These are phyloP conservation scores for Rhizopogon sp. DNA, from an alignment of 768 basidiomycete genomes.

Conservation along the genomic window DNA sequence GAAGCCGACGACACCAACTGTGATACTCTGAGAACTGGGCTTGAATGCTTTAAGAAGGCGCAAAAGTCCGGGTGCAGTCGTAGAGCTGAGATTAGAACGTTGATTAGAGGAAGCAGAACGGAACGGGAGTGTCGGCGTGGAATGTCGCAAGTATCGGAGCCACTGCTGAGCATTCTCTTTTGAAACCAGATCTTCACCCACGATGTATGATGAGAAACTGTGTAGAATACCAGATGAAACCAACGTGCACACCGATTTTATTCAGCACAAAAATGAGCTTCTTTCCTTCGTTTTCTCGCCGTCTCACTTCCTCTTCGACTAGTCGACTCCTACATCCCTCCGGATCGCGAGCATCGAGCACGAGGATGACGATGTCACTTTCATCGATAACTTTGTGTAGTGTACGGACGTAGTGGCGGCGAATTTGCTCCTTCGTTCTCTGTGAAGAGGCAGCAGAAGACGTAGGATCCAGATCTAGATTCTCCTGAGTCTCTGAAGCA, in stretches of 20 bases:
- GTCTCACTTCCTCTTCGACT: slow-evolving; percentile 90
- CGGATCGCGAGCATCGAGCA: slow-evolving; percentile 92
- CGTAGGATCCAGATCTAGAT: slow-evolving; percentile 20
- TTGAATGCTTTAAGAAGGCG: slow-evolving; percentile 83
- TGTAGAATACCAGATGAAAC: slow-evolving; percentile 18
- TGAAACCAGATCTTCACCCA: slow-evolving; percentile 75
- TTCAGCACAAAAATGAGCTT: slow-evolving; percentile 92
- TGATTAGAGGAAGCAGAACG: slow-evolving; percentile 73
- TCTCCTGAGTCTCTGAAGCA: slow-evolving; percentile 26
- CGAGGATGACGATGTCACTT: slow-evolving; percentile 85
- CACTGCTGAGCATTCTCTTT: slow-evolving; percentile 83
- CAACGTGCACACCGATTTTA: slow-evolving; percentile 68
- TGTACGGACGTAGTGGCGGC: slow-evolving; percentile 70
- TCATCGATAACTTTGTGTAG: slow-evolving; percentile 92
- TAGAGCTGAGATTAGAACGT: slow-evolving; percentile 74
- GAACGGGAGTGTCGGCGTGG: slow-evolving; percentile 91
- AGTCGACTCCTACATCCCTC: slow-evolving; percentile 88
- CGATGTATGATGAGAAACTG: background rate
- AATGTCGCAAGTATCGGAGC: slow-evolving; percentile 88
- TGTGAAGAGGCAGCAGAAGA: slow-evolving; percentile 24
- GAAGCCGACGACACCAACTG: slow-evolving; percentile 91
- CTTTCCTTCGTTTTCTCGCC: slow-evolving; percentile 85
- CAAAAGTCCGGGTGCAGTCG: slow-evolving; percentile 71
- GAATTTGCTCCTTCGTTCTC: slow-evolving; percentile 66
- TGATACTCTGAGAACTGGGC: slow-evolving; percentile 65